A percentile compares a stretch with the other conserved stretches of the same genome.
phyloP scores from a whole-genome alignment of 2,329 filamentous ascomycete genomes.

The Chaetomiaceae sp. region DNA sequence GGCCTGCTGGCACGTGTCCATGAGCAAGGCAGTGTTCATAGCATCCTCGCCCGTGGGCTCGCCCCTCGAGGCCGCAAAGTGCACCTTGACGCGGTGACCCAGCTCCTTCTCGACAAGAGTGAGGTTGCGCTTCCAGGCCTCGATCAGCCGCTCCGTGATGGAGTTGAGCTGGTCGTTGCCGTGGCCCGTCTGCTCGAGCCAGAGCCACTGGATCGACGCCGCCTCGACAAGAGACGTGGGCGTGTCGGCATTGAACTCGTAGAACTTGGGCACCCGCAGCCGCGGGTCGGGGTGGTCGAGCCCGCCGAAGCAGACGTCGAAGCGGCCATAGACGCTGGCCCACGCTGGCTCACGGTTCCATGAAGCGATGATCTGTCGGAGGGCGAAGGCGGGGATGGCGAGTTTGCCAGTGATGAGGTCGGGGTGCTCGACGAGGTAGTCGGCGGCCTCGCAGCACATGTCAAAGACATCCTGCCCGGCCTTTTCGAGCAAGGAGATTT shows the following conservation, averaged over 20 bases:
- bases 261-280: background rate
- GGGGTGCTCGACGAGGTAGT: background rate
- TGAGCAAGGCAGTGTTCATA: background rate
- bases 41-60: background rate
- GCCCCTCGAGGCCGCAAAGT: background rate
- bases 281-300: background rate
- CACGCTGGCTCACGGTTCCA: constrained; percentile 3
- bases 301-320: background rate
- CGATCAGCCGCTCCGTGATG: background rate
- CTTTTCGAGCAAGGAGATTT: background rate
- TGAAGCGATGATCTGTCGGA: background rate
- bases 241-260: constrained; percentile 2
- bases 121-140: background rate
- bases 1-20: background rate
- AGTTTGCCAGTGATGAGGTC: background rate
- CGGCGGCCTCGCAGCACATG: constrained; percentile 4
- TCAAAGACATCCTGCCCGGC: background rate
- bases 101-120: background rate
- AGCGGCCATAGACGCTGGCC: background rate
- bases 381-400: background rate
- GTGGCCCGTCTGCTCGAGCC: background rate
- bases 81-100: background rate
- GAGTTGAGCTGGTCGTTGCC: background rate
- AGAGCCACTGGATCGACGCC: background rate
- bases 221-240: background rate